These are phyloP conservation scores for Oryza coarctata DNA, from an alignment of 176 grass and related monocot genomes.

Conservation along the genomic window DNA sequence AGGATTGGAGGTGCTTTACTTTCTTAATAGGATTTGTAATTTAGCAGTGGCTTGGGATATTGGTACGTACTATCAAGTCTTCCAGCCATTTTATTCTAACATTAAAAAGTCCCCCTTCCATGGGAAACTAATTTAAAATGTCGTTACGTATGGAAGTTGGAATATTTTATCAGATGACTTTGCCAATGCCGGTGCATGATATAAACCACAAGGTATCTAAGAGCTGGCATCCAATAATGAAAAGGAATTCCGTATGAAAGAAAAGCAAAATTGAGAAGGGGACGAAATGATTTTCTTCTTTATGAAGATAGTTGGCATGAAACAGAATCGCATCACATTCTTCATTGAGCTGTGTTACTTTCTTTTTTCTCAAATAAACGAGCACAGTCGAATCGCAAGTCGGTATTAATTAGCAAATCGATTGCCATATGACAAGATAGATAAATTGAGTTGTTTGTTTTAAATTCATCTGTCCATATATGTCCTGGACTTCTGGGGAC, in stretches of 20 bases:
- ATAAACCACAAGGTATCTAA: constrained; percentile 33
- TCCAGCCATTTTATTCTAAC: neutral
- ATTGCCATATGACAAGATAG: neutral
- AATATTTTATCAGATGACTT: constrained; percentile 2
- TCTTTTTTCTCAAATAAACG: neutral
- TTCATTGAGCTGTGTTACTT: neutral
- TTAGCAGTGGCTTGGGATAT: neutral
- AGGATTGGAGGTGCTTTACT: neutral
- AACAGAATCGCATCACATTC: neutral
- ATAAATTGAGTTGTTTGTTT: neutral
- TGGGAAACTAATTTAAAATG: neutral
- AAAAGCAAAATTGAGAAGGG: neutral
- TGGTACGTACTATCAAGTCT: neutral
- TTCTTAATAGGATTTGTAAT: neutral
- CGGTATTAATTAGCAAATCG: neutral
- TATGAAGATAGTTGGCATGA: neutral
- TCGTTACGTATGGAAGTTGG: constrained; percentile 11
- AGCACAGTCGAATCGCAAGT: neutral
- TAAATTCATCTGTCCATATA: neutral
- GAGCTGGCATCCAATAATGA: constrained; percentile 51
- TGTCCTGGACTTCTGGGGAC: neutral
- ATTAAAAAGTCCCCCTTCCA: neutral
- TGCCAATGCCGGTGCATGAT: neutral
- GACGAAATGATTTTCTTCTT: neutral
- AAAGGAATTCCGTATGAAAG: neutral